These are phyloP conservation scores for Syzygium aqueum DNA, from an alignment of 345 rosid genomes.

Conservation along the genomic window DNA sequence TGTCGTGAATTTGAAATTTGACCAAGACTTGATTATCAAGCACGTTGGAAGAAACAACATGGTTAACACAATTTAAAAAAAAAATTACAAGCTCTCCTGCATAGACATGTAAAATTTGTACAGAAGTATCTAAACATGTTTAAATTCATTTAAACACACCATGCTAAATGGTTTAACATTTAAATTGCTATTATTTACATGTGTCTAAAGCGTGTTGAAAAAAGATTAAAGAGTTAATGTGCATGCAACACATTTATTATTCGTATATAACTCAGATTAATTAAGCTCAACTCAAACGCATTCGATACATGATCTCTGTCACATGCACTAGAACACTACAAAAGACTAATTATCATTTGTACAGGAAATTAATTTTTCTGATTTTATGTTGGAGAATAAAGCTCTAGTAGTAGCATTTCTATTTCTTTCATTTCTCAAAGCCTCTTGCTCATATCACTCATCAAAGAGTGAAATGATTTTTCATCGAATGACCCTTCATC, in stretches of 20 bases:
- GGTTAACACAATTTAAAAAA: no score
- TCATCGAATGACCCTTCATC: no score
- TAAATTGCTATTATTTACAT: neutral
- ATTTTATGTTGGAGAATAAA: neutral
- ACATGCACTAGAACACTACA: neutral
- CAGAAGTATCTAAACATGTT: neutral
- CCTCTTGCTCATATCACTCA: no score
- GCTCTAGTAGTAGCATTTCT: neutral
- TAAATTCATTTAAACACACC: neutral
- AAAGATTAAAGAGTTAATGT: neutral
- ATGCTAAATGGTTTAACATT: neutral
- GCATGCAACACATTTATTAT: neutral
- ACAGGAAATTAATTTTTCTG: neutral
- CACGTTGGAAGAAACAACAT: neutral
- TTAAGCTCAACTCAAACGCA: neutral
- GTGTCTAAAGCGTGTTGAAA: neutral
- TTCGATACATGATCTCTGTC: neutral
- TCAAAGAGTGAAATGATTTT: no score
- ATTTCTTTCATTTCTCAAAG: neutral
- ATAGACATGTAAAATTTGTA: neutral
- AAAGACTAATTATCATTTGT: neutral
- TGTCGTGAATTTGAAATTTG: neutral
- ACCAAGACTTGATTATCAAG: neutral
- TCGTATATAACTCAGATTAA: neutral
- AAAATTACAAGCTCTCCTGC: neutral